Evolutionary conservation across 2,329 filamentous ascomycete genomes (phyloP), one percentile per base, ranked within the genome.

Genomic region (Diaporthe capsici): DNA sequence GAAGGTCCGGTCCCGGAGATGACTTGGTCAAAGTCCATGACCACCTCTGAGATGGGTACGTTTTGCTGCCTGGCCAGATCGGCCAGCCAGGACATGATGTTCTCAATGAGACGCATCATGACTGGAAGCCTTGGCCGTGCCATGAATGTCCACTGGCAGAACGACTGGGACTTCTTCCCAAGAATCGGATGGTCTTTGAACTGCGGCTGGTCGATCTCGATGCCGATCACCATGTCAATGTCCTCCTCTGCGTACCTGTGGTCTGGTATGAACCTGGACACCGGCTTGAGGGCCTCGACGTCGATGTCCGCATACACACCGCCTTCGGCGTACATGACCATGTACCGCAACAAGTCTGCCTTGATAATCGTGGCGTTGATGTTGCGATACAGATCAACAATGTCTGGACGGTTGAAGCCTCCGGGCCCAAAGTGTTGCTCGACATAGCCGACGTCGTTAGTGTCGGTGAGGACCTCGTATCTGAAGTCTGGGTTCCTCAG

Each of bases 91-190:
- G 84, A 81, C 83, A 94, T 89, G 81, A 94, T 94, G 79, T 92
- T 90, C 81, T 94, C 91, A 63, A 94, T 89, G 4, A 94, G 86
- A 44, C 86, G 85, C 82, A 94, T 86, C 91, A 94, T 94, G 74
- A 94, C 91, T 1, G 92, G 91, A 37, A 92, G 88, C 25, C 87
- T 85, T 0, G 93, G 92, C 80, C 94, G 93, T 79, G 90, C 90
- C 85, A 93, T 92, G 80, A 94, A 93, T 0, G 93, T 94, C 93
- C 93, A 94, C 80, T 94, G 93, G 81, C 92, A 94, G 81, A 94
- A 94, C 0, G 92, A 94, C 78, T 88, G 86, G 51, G 90, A 94
- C 83, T 94, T 94, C 67, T 87, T 88, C 20, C 93, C 92, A 0
- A 94, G 86, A 44, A 94, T 91, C 2, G 90, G 87, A 80, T 94